Conservation (phyloP, 805 yeast genomes). For the Tetrapisispora nanseiensis region DNA sequence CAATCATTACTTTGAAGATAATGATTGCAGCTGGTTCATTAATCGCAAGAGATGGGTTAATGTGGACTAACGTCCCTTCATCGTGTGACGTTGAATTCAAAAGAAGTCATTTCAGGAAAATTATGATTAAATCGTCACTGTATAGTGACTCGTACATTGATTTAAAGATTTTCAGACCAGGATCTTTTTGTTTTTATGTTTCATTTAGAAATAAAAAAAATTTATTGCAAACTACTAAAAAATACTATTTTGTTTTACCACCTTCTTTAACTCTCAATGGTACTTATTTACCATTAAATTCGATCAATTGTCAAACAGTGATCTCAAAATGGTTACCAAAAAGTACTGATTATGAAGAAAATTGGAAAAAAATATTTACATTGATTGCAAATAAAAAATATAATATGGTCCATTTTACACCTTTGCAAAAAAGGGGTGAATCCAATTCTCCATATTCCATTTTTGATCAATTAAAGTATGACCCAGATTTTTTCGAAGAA, state of each 20-base stretch:
- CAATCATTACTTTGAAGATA: conserved; percentile 44
- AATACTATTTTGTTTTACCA: conserved; percentile 68
- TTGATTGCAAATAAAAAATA: conserved; percentile 67
- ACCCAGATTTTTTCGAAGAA: conserved; percentile 46
- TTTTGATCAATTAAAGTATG: conserved; percentile 73
- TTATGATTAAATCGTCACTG: conserved; percentile 46
- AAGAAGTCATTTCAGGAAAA: conserved; percentile 46
- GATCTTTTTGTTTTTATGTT: conserved; percentile 68
- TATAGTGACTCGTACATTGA: conserved; percentile 52
- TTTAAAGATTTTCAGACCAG: conserved; percentile 59
- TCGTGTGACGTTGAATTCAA: conserved; percentile 36
- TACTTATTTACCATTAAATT: conserved; percentile 56
- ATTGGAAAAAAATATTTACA: conserved; percentile 60
- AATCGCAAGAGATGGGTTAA: conserved; percentile 57
- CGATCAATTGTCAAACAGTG: conserved; percentile 73
- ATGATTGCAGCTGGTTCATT: conserved; percentile 67
- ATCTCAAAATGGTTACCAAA: conserved; percentile 73
- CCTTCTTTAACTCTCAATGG: conserved; percentile 57
- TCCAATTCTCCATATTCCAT: conserved; percentile 92
- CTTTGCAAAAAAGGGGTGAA: conserved; percentile 79
- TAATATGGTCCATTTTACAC: conserved; percentile 95
- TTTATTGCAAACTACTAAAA: conserved; percentile 41
- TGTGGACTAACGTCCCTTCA: conserved; percentile 68
- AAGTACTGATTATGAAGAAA: conserved; percentile 53
- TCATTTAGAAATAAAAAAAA: conserved; percentile 38